Percentiles rank a stretch among this genome's conserved stretches.
Evolutionary conservation across 208 protist species (phyloP).

Genomic region (Trypanosoma melophagium): DNA sequence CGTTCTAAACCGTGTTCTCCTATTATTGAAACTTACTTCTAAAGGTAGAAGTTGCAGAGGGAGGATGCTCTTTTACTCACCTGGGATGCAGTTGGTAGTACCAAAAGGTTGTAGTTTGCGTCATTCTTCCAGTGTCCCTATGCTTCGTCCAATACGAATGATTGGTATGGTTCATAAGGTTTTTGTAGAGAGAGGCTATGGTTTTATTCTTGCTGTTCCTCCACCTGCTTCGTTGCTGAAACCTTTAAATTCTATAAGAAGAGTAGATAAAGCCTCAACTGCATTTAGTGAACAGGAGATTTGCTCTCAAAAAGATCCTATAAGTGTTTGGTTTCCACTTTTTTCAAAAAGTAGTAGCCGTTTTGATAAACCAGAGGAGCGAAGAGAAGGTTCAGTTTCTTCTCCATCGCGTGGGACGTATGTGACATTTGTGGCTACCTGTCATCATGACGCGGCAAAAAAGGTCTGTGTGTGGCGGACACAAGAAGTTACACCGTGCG

Average conservation of each 20-base stretch:
- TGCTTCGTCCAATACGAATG: slow-evolving; percentile 1
- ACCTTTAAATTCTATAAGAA: neutral
- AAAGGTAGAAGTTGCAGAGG: too few species aligned
- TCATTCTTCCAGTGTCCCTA: neutral
- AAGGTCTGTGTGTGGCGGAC: slow-evolving; percentile 16
- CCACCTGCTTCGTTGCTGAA: slow-evolving; percentile 8
- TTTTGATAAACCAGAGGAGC: neutral
- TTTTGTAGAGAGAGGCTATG: slow-evolving; percentile 26
- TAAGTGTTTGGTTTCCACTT: slow-evolving; percentile 27
- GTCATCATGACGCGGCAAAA: slow-evolving; percentile 12
- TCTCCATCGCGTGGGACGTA: slow-evolving; percentile 12
- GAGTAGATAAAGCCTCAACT: neutral
- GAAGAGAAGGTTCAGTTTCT: neutral
- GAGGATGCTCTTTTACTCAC: too few species aligned
- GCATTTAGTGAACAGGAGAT: neutral
- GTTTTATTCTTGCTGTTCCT: slow-evolving; percentile 13
- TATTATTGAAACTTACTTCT: too few species aligned
- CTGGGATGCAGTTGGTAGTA: too few species aligned
- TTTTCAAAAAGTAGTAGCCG: neutral
- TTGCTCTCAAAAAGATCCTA: neutral
- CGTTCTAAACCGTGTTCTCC: too few species aligned
- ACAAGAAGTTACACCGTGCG: slow-evolving; percentile 14
- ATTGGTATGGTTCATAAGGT: slow-evolving; percentile 22
- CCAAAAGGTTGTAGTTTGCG: too few species aligned
- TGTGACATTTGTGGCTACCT: slow-evolving; percentile 19